Evolutionary conservation across 345 rosid species (phyloP), one percentile per base, ranked within the genome.

Genomic region (Noccaea caerulescens): DNA sequence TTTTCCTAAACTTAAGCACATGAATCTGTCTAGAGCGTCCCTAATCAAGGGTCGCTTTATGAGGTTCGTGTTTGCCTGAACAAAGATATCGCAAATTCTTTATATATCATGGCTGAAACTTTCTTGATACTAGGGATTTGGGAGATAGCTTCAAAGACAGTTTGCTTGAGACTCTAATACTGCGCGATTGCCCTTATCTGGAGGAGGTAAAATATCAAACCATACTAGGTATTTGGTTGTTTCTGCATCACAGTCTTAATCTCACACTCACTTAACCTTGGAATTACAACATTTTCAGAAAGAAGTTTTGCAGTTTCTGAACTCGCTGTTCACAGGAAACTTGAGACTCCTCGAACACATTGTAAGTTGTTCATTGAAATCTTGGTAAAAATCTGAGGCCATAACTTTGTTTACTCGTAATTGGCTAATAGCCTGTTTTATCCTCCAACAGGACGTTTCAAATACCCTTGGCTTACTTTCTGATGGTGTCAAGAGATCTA

Each of bases 11-110:
- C 76, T 92, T 55, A 81, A 79, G 58, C 83, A 86, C 83, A 79
- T 86, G 66, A 95, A 92, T 80, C 85, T 92, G 67, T 86, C 98
- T 25, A 79, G 88, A 7, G 84, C 92, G 3, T 84, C 86, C 72
- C 81, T 81, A 9, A 82, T 89, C 53, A 85, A 87, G 9, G 98
- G 98, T 63, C 81, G 72, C 60, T 89, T 92, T 86, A 76, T 92
- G 76, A 85, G 96, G 98, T 88, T 61, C 10, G 71, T 69, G 45
- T 32, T 39, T 66, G 23, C 44, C 58, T 50, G 33, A 41, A 58
- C 27, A 45, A 52, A 50, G 10, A 13, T 23, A n/a, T 16, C 4
- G 36, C 36, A 38, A n/a, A 1, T 27, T 52, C 23, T 2, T 9
- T 4, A 16, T 18, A 33, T 56, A 16, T 63, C 9, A 30, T 63